Evolutionary conservation across 2,329 filamentous ascomycete genomes (phyloP), one percentile per base, ranked within the genome.

Genomic region (Arthrobotrys conoides): DNA sequence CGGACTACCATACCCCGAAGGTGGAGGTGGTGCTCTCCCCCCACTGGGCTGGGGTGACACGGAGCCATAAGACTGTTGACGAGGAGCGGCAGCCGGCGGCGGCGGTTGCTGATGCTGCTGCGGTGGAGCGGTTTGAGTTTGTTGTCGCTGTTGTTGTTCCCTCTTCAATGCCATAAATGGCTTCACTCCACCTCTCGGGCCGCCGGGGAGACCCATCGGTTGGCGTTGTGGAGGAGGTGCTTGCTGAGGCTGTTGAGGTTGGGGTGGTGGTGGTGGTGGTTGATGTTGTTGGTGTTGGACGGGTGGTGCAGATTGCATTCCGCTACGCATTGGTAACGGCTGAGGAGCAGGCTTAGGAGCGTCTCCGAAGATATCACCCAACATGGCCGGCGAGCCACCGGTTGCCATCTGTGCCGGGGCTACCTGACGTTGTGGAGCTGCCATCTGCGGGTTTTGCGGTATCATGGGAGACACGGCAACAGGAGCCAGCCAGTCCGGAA

Each of bases 321-420:
- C 59, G 20, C 53, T 51, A 22, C 49, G 70, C 59, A 59, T 61
- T 53, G 64, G 70, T 14, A 66, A 61, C n/a, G 57, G 22, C 44
- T 51, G 70, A 4, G 57, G 69, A 8, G 61, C 53, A 27, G 67
- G 2, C 9, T 46, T 48, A 10, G 76, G 65, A 41, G 46, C 51
- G 20, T 79, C 49, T 36, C 67, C 73, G 51, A 73, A 79, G 30
- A 79, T 79, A 33, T 79, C 76, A 63, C 76, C 71, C 16, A 79
- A 59, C 64, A 66, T 70, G 14, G 70, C 57, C 1, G 53, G 51
- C 16, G 46, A 48, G 16, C 53, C 53, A 22, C 68, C 75, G n/a
- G 68, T 44, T 30, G 41, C 46, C 64, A 70, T 73, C 57, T 55
- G 48, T 14, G 49, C 53, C 14, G 68, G 68, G n/a, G 48, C 41